A percentile compares a stretch with the other conserved stretches of the same genome.
Evolutionary conservation across 2,329 filamentous ascomycete genomes (phyloP).

Genomic region (Phialophora tarda): DNA sequence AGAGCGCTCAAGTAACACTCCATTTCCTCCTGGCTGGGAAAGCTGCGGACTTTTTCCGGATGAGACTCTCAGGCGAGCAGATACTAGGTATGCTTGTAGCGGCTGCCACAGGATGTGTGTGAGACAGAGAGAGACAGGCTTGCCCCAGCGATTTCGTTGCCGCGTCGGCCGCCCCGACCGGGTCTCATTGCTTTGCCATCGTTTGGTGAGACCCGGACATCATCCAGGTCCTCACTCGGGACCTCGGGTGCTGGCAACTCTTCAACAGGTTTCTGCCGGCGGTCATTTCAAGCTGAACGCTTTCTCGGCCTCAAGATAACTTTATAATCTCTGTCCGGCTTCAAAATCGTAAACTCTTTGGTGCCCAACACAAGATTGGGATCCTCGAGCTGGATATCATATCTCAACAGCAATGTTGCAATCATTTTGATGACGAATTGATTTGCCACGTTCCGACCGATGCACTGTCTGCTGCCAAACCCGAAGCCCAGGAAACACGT

Average conservation of each 20-base stretch:
- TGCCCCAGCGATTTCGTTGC: background rate
- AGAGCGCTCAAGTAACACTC: background rate
- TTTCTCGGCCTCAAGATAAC: conserved; percentile 30
- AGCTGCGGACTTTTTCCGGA: background rate
- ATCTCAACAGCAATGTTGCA: conserved; percentile 29
- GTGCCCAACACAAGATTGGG: conserved; percentile 27
- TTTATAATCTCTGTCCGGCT: conserved; percentile 31
- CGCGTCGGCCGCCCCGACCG: background rate
- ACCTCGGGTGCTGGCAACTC: background rate
- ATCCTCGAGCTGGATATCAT: conserved; percentile 31
- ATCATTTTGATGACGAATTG: conserved; percentile 35
- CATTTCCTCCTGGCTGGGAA: background rate
- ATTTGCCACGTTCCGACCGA: conserved; percentile 32
- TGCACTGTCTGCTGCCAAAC: conserved; percentile 32
- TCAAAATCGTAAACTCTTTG: conserved; percentile 33
- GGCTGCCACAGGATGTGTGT: background rate
- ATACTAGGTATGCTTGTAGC: background rate
- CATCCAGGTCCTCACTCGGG: background rate
- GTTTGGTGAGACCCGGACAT: background rate
- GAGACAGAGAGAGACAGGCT: background rate
- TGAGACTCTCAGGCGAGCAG: background rate
- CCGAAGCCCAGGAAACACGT: conserved; percentile 31
- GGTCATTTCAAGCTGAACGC: background rate
- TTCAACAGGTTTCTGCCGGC: background rate
- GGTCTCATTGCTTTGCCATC: background rate